Evolutionary conservation across 73 alveolate species (phyloP).

Genomic region (Tetrahymena elliotti): DNA sequence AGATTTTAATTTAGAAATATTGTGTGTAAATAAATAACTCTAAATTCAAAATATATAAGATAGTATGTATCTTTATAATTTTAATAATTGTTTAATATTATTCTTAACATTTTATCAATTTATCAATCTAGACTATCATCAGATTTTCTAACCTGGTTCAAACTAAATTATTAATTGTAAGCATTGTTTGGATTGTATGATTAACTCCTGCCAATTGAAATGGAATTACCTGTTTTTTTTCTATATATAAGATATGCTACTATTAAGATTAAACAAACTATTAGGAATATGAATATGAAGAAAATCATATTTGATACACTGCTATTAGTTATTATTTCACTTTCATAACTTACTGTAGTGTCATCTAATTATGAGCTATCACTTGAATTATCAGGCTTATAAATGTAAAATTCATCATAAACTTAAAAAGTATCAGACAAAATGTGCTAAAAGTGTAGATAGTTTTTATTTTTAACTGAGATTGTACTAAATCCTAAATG

Average conservation of each 20-base stretch:
- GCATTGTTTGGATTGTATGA: not conserved
- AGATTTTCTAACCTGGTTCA: not conserved
- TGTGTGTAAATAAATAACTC: too few species aligned
- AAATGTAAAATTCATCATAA: not conserved
- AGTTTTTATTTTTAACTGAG: not conserved
- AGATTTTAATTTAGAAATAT: too few species aligned
- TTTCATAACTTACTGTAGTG: not conserved
- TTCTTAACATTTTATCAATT: too few species aligned
- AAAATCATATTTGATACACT: not conserved
- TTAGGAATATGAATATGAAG: not conserved
- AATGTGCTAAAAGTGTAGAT: not conserved
- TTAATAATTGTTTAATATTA: too few species aligned
- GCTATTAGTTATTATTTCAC: not conserved
- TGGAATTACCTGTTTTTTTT: not conserved
- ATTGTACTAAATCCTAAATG: not conserved
- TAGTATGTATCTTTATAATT: too few species aligned
- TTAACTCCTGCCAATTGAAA: not conserved
- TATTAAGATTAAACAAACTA: not conserved
- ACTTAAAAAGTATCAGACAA: not conserved
- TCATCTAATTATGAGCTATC: not conserved
- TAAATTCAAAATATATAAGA: too few species aligned
- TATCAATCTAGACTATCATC: not conserved
- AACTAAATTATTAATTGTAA: not conserved
- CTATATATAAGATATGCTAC: not conserved
- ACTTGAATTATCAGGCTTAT: not conserved